Base-by-base conservation (phyloP, 805 yeast genomes). In the Teunomyces cretensis region DNA sequence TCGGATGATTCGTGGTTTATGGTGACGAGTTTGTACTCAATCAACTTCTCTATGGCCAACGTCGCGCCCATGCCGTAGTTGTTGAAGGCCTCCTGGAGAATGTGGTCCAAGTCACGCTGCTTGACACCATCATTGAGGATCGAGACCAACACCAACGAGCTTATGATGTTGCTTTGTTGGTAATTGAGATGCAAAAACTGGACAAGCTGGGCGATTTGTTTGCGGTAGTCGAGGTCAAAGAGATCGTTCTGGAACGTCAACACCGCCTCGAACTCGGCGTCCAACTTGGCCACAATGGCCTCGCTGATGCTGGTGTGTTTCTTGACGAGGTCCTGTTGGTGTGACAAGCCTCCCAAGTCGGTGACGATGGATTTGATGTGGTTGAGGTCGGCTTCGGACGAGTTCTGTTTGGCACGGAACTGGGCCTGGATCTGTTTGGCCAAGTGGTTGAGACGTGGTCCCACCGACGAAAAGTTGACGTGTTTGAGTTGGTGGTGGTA, bases 221-320 rank as follows among this genome's bases (percentile, higher is more conserved):
- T 45, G 39, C 60, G 66, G 51, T 70, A 70, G 39, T 69, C 72
- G 44, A 61, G 53, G 8, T 66, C 77, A 33, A 88, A 66, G 1
- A 90, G 68, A 42, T 85, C 88, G 60, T 88, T 91, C 57, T 86
- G 88, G 31, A 86, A 67, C 44, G 78, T 81, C 13, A 86, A 61
- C 46, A 76, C 72, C 9, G 67, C 63, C 46, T 77, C 78, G 56
- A 78, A 69, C 30, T 58, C 61, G 37, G 50, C 49, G 38, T 71
- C 71, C 13, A 83, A 79, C 30, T 67, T 64, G 9, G 67, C 58
- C 55, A 88, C 66, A 1, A 88, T 72, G 27, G 68, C 68, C 54
- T 88, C 94, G 8, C 92, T 86, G n/a, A 90, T 62, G 4, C 65
- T 66, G 7, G 96, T 88, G 59, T 88, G 96, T 45, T 79, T 77